Evolutionary conservation across 148 eudicot genomes (phyloP), one percentile per base, ranked within the genome.

Genomic region (Camellia japonica): DNA sequence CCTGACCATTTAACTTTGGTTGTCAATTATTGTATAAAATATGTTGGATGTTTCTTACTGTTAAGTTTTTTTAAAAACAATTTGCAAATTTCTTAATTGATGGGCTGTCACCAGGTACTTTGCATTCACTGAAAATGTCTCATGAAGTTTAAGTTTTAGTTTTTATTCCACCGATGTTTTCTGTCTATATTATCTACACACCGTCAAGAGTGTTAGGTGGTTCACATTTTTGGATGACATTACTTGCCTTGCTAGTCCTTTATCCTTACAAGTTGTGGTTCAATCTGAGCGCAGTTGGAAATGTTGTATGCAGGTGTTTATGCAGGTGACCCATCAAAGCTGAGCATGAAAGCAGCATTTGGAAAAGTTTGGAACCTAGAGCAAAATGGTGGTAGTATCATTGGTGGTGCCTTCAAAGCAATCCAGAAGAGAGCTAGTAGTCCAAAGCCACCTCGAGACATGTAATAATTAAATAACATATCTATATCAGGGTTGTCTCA

Each of bases 311-410:
- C 83, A 93, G 98, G 98, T 76, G 98, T 93, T 81, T 93, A 93
- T 86, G 98, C 98, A 59, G 98, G 98, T 23, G 93, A 93, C 88
- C 98, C 98, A 73, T 81, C 98, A 44, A 92, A 90, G 83, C 75
- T 93, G 77, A 93, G 98, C 76, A 93, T 93, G 98, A 93, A 89
- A 87, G 95, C 98, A 81, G 94, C 98, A 65, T 93, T 93, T 83
- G 94, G 94, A 71, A 92, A 79, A 81, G 98, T 93, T 46, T 93
- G 98, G 98, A 87, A 83, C 62, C 87, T 93, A 73, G 98, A 93
- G 87, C 88, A 93, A 82, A 87, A 80, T 80, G 96, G 98, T 80
- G 98, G 95, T 54, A 92, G 90, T 83, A 93, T 93, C 76, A 81
- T 92, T 74, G 91, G 90, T n/a, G 98, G 98, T 55, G 82, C 95